Conservation (phyloP, 1,284 basidiomycete species). For the Leccinum glutinopallens region DNA sequence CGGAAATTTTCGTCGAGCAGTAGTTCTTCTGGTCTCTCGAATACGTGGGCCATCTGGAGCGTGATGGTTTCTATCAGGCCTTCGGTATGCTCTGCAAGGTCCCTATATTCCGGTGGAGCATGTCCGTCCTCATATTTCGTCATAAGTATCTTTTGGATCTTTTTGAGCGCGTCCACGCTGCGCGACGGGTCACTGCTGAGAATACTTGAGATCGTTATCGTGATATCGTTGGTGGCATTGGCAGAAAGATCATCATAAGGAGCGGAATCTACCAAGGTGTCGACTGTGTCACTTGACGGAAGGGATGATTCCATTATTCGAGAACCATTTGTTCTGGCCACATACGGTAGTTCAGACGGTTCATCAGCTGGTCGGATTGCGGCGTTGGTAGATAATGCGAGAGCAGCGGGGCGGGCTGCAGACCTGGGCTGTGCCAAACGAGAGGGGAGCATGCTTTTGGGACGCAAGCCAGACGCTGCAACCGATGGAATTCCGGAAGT, state of each 20-base stretch:
- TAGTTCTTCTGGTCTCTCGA: constrained; percentile 77
- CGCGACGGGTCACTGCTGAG: constrained; percentile 82
- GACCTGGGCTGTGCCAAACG: constrained; percentile 63
- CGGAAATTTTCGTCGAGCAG: constrained; percentile 79
- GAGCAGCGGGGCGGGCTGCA: constrained; percentile 30
- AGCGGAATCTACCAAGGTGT: constrained; percentile 32
- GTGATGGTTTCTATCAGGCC: constrained; percentile 88
- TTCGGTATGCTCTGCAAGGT: constrained; percentile 82
- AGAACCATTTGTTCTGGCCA: constrained; percentile 28
- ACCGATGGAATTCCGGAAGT: constrained; percentile 39
- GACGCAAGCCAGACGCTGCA: constrained; percentile 53
- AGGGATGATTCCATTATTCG: constrained; percentile 17
- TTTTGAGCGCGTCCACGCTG: constrained; percentile 94
- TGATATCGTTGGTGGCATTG: constrained; percentile 56
- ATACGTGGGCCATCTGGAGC: constrained; percentile 86
- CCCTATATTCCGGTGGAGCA: constrained; percentile 66
- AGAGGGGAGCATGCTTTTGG: constrained; percentile 70
- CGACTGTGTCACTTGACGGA: constrained; percentile 28
- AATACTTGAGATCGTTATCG: constrained; percentile 79
- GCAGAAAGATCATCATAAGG: constrained; percentile 26
- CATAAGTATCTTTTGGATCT: constrained; percentile 81
- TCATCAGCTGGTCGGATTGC: constrained; percentile 29
- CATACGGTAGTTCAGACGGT: constrained; percentile 35
- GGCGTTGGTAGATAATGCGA: constrained; percentile 25
- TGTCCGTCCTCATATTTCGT: constrained; percentile 73